phyloP scores from a whole-genome alignment of 164 flowering plant species.

The Amborella trichopoda region DNA sequence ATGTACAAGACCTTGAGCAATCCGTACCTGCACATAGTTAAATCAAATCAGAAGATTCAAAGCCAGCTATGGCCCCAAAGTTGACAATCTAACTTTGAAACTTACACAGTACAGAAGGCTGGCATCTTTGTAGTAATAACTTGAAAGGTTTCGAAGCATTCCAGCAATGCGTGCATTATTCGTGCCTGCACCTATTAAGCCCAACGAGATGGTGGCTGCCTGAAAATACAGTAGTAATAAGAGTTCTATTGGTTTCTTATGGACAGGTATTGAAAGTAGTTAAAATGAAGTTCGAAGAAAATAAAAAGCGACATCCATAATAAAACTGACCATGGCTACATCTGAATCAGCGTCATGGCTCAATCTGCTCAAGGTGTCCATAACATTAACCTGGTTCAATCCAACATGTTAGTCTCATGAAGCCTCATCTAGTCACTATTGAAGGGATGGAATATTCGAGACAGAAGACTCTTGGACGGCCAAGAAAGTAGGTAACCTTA shows the following conservation, averaged over 20 bases:
- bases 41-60: slow-evolving; percentile 2
- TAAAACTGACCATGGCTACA: slow-evolving; percentile 75
- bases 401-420: background rate
- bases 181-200: slow-evolving; percentile 96
- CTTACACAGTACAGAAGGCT: slow-evolving; percentile 86
- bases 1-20: slow-evolving; percentile 98
- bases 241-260: no score
- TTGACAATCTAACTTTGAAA: no score
- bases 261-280: no score
- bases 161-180: slow-evolving; percentile 98
- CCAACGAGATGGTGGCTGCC: slow-evolving; percentile 91
- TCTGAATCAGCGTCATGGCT: slow-evolving; percentile 97
- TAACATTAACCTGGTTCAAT: slow-evolving; percentile 73
- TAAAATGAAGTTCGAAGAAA: no score
- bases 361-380: slow-evolving; percentile 94
- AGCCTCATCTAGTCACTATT: no score
- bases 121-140: slow-evolving; percentile 95
- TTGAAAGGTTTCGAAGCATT: slow-evolving; percentile 96
- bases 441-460: no score
- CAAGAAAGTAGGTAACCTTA: slow-evolving; percentile 42
- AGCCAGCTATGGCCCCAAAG: background rate
- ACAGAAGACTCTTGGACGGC: no score
- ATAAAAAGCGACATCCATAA: no score
- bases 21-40: slow-evolving; percentile 69
- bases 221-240: no score